A percentile compares a stretch with the other conserved stretches of the same genome.
Evolutionary conservation across 768 basidiomycete genomes (phyloP).

Genomic region (Scleroderma bovista): DNA sequence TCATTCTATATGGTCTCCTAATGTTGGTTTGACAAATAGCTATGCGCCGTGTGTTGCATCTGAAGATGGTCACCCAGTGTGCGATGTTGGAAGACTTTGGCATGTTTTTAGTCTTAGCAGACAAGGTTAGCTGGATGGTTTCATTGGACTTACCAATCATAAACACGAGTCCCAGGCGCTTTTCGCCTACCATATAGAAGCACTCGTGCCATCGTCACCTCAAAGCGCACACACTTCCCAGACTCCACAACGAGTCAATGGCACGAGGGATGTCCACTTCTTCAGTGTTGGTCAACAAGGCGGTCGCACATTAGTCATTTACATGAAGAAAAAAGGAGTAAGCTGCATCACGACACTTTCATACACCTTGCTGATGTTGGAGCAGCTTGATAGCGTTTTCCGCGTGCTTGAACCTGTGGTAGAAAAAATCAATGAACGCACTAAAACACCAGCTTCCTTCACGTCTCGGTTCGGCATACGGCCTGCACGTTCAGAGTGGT

Average conservation of each 20-base stretch:
- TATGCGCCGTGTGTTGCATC: conserved; percentile 87
- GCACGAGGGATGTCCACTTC: conserved; percentile 90
- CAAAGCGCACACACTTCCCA: conserved; percentile 62
- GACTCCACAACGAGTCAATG: conserved; percentile 86
- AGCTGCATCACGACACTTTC: conserved; percentile 18
- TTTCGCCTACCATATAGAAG: conserved; percentile 94
- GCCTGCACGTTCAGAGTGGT: conserved; percentile 86
- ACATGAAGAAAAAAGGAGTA: conserved; percentile 92
- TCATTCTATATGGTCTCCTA: neutral
- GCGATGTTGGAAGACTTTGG: conserved; percentile 96
- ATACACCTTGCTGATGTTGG: conserved; percentile 1
- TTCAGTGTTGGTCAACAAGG: conserved; percentile 89
- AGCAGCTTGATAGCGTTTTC: conserved; percentile 83
- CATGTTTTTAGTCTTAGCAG: conserved; percentile 91
- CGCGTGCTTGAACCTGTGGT: conserved; percentile 96
- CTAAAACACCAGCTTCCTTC: conserved; percentile 64
- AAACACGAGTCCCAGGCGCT: conserved; percentile 46
- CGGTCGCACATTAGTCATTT: conserved; percentile 85
- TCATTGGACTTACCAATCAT: neutral
- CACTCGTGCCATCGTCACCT: conserved; percentile 84
- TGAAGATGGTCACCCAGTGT: conserved; percentile 92
- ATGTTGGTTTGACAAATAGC: conserved; percentile 39
- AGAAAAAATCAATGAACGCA: conserved; percentile 77
- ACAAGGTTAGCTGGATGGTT: conserved; percentile 53
- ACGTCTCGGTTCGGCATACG: conserved; percentile 73